Evolutionary conservation across 257 asterid genomes (phyloP).

Genomic region (Lavandula angustifolia): DNA sequence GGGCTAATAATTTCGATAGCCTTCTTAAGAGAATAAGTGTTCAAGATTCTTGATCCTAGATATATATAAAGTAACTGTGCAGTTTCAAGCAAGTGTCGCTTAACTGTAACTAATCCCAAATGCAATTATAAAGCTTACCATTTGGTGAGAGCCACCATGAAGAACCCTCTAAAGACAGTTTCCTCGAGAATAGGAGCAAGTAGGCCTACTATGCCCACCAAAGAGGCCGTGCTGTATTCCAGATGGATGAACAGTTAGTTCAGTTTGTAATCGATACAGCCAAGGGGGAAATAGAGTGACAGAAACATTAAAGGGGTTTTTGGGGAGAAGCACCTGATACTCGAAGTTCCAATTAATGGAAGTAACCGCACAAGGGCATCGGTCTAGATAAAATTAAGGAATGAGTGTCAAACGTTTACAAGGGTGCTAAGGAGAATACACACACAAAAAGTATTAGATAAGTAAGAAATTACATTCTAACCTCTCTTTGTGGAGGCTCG

Average conservation of each 20-base stretch:
- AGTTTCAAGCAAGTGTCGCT: not conserved
- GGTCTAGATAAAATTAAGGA: constrained; percentile 52
- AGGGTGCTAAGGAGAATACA: not conserved
- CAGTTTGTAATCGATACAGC: constrained; percentile 27
- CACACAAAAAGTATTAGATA: constrained; percentile 7
- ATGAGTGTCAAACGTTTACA: constrained; percentile 1
- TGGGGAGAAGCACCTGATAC: constrained; percentile 63
- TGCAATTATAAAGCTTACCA: constrained; percentile 51
- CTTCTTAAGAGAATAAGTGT: not conserved
- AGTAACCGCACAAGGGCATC: constrained; percentile 94
- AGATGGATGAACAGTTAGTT: constrained; percentile 23
- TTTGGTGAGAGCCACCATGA: constrained; percentile 90
- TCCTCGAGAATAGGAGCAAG: constrained; percentile 99
- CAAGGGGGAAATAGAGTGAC: constrained; percentile 2
- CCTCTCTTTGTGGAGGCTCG: constrained; percentile 89
- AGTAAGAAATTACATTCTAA: constrained; percentile 41
- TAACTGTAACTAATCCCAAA: not conserved
- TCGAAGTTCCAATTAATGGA: constrained; percentile 90
- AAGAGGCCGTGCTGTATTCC: constrained; percentile 74
- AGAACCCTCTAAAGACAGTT: constrained; percentile 90
- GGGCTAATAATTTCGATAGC: constrained; percentile 1
- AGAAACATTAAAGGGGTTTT: constrained; percentile 5
- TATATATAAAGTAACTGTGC: not conserved
- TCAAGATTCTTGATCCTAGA: constrained; percentile 7
- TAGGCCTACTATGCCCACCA: constrained; percentile 89